Conservation (phyloP, 1,284 basidiomycete species). For the Ceratobasidium theobromae region DNA sequence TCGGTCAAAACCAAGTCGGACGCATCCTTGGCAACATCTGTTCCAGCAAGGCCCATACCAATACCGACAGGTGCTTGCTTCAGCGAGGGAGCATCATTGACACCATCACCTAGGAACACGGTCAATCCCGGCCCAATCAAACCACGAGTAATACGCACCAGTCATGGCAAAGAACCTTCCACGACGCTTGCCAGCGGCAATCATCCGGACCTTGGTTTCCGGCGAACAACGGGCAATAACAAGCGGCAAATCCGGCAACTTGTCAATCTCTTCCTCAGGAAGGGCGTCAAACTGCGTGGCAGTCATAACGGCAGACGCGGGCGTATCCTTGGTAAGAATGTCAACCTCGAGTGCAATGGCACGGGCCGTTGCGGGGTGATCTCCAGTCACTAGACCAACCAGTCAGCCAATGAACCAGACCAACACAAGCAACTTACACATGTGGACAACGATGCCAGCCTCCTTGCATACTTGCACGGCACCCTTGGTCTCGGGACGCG, state of each 20-base stretch:
- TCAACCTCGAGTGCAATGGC: constrained; percentile 53
- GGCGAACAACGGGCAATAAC: constrained; percentile 61
- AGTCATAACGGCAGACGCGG: constrained; percentile 48
- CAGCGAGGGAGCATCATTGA: constrained; percentile 61
- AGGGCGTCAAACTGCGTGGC: constrained; percentile 63
- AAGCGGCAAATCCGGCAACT: constrained; percentile 53
- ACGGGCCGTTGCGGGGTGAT: constrained; percentile 51
- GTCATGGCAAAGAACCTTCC: constrained; percentile 47
- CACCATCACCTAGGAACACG: constrained; percentile 46
- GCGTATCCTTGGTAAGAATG: constrained; percentile 49
- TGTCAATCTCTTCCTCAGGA: constrained; percentile 61
- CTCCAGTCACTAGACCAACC: constrained; percentile 40
- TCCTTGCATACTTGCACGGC: constrained; percentile 63
- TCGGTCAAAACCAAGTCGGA: constrained; percentile 67
- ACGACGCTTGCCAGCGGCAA: constrained; percentile 57
- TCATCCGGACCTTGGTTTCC: constrained; percentile 54
- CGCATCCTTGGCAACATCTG: constrained; percentile 65
- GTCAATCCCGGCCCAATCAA: neutral
- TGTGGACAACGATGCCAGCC: constrained; percentile 67
- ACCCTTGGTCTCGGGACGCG: constrained; percentile 62
- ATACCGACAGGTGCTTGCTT: constrained; percentile 63
- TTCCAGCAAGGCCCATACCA: constrained; percentile 69
- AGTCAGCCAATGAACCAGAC: neutral
- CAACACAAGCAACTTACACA: constrained; percentile 49
- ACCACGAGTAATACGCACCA: constrained; percentile 40